phyloP scores from a whole-genome alignment of 495 filamentous ascomycete species.

The Xylaria curta region DNA sequence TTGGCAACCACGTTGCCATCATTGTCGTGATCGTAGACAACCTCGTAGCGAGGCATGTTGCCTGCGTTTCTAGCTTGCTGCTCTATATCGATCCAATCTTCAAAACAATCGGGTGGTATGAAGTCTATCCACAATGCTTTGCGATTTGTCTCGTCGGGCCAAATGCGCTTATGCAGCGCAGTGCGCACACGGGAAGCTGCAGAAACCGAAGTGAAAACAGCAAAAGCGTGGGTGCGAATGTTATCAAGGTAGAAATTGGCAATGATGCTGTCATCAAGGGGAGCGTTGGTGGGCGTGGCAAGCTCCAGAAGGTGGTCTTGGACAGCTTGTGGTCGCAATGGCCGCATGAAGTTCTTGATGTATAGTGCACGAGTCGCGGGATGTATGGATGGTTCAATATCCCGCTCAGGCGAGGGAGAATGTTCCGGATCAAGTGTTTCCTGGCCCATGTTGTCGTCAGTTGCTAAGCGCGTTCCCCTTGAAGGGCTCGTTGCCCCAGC shows the following conservation, averaged over 20 bases:
- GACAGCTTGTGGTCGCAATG: constrained; percentile 70
- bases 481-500: constrained; percentile 16
- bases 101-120: constrained; percentile 75
- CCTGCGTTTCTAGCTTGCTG: constrained; percentile 55
- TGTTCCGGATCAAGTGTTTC: constrained; percentile 41
- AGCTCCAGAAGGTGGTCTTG: constrained; percentile 70
- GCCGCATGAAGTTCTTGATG: constrained; percentile 90
- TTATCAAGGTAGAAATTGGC: constrained; percentile 77
- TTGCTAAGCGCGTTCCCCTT: neutral
- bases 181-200: constrained; percentile 81
- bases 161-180: constrained; percentile 76
- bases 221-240: constrained; percentile 89
- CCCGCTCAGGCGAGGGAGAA: constrained; percentile 39
- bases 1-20: constrained; percentile 62
- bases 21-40: constrained; percentile 57
- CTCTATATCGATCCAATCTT: constrained; percentile 78
- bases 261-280: constrained; percentile 60
- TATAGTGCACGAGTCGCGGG: constrained; percentile 86
- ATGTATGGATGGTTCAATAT: constrained; percentile 74
- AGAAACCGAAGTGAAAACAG: constrained; percentile 67
- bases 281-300: constrained; percentile 62
- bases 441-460: constrained; percentile 35
- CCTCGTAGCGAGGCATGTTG: constrained; percentile 51
- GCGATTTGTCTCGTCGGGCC: constrained; percentile 85
- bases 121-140: constrained; percentile 91